Conservation (phyloP, 2,329 filamentous ascomycete species). For the Phaeosphaeriaceae sp. region DNA sequence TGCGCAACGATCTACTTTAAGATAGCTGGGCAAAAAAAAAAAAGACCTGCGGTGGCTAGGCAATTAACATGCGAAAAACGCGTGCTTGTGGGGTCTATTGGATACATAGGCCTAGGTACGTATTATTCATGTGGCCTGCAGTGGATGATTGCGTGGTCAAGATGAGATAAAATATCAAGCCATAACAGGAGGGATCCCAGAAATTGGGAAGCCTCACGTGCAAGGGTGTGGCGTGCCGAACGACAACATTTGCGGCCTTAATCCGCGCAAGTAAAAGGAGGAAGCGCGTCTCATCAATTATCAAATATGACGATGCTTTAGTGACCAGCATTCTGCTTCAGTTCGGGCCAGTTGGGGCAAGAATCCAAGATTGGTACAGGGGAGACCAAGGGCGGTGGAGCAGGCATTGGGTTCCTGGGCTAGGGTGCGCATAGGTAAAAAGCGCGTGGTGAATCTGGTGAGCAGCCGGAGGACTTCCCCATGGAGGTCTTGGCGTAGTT, state of each 20-base stretch:
- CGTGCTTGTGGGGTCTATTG: slow-evolving; percentile 24
- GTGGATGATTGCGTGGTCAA: background rate
- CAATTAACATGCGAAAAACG: slow-evolving; percentile 28
- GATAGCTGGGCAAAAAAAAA: slow-evolving; percentile 29
- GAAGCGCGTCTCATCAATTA: slow-evolving; percentile 23
- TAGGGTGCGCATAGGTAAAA: slow-evolving; percentile 19
- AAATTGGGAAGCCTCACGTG: background rate
- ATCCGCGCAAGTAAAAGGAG: slow-evolving; percentile 36
- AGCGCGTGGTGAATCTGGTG: slow-evolving; percentile 17
- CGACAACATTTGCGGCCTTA: slow-evolving; percentile 20
- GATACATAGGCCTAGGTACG: background rate
- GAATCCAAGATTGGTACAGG: slow-evolving; percentile 12
- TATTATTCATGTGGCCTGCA: background rate
- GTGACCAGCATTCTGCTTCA: slow-evolving; percentile 24
- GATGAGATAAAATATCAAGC: too few species aligned
- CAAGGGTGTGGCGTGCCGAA: slow-evolving; percentile 15
- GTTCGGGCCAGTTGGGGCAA: slow-evolving; percentile 15
- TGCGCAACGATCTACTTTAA: slow-evolving; percentile 31
- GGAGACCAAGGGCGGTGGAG: slow-evolving; percentile 20
- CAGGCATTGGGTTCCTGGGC: slow-evolving; percentile 16
- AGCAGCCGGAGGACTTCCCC: slow-evolving; percentile 35
- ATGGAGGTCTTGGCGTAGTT: slow-evolving; percentile 34
- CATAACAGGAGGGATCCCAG: background rate
- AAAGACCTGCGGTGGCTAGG: too few species aligned
- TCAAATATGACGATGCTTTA: slow-evolving; percentile 38